Evolutionary conservation across 192 early-diverging fungal species (phyloP), one percentile per base, ranked within the genome.

Genomic region (Radiomyces spectabilis): DNA sequence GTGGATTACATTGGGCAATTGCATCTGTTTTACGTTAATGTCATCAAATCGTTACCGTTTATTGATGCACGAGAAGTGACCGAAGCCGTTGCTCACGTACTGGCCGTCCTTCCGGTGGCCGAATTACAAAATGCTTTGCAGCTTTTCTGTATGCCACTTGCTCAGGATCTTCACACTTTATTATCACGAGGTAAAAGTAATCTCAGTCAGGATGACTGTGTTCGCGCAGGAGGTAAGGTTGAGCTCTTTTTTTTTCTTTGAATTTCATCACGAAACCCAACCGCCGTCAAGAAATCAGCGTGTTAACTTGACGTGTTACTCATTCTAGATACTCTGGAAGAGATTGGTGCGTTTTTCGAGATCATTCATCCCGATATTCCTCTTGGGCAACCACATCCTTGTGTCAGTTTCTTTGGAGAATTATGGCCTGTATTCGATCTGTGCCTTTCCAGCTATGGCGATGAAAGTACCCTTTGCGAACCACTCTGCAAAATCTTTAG

Each of bases 31-130:
- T 98, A 89, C 68, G 59, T 85, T 33, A 80, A 81, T 24, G 80
- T 87, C 5, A 72, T 82, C 9, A 81, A 82, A 30, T 80, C 74
- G 31, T 62, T 95, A 8, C 80, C 81, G 16, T 73, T 72, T 8
- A 61, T 68, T 44, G 94, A 99, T 56, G 63, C 80, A 15, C 51
- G 76, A 6, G 91, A 94, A 39, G 77, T 99, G 9, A 89, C 91
- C 0, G 85, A 89, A 53, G 96, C 89, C 1, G 81, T 99, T 32
- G 85, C 95, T 0, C 86, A 93, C 47, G 85, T 96, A 10, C 73
- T 95, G 33, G 83, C 78, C n/a, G 87, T 84, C 5, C 83, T 93
- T 18, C 89, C 89, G 32, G 59, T 74, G 1, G 53, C 67, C 16
- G 71, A 81, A 39, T 50, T 85, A 19, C 55, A 75, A 10, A 64